Evolutionary conservation across 306 rosid genomes (phyloP).

Genomic region (Quillaja saponaria): DNA sequence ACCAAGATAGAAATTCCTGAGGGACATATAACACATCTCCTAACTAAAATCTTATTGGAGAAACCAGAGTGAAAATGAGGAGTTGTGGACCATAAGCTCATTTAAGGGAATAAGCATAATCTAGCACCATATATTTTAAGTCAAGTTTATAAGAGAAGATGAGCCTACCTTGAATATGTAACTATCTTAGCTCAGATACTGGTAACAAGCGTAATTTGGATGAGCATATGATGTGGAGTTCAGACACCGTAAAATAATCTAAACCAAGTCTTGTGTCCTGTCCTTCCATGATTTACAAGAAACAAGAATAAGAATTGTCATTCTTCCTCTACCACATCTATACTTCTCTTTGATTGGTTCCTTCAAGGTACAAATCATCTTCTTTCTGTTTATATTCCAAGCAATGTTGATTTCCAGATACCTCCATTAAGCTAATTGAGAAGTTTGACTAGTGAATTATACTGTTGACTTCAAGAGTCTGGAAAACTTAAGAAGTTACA

Average conservation of each 20-base stretch:
- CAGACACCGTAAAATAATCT: neutral
- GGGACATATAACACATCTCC: neutral
- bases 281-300: too few relatives aligned
- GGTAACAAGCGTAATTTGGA: neutral
- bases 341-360: neutral
- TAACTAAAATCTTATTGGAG: neutral
- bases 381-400: too few relatives aligned
- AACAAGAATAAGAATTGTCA: neutral
- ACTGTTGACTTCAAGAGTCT: neutral
- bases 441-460: neutral
- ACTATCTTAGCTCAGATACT: neutral
- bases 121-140: too few relatives aligned
- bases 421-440: neutral
- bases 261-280: neutral
- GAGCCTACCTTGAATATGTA: neutral
- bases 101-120: too few relatives aligned
- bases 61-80: too few relatives aligned
- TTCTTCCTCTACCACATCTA: neutral
- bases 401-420: neutral
- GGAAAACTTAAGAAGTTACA: neutral
- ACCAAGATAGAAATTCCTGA: neutral
- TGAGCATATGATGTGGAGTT: neutral
- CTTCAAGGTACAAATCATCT: too few relatives aligned
- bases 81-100: too few relatives aligned
- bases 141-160: too few relatives aligned